Base-by-base conservation (phyloP, 495 filamentous ascomycete species). In the Penicillium cinerascens region DNA sequence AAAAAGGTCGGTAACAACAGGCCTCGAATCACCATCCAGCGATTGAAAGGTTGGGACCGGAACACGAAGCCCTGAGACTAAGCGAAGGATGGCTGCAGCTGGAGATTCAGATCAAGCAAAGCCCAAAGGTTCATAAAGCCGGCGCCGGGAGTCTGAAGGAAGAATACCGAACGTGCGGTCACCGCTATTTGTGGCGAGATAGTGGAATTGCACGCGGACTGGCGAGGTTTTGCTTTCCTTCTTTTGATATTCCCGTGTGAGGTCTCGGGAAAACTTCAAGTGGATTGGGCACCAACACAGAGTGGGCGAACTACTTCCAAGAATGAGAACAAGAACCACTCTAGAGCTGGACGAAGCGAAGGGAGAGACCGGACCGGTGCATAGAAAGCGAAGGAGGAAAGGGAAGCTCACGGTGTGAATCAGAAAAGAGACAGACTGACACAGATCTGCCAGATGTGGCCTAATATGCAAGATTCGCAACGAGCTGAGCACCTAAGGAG, bases 21-120 rank as follows among this genome's bases (percentile, higher is more conserved):
- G 49, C 59, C 65, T 69, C 65, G 65, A 72, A 71, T 72, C 62
- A 71, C 59, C 66, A 67, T 66, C 42, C 64, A 68, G 63, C 27
- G 25, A 65, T 51, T 43, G 10, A 33, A 33, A 33, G 29, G 29
- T 33, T 11, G 29, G 10, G 13, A 33, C 1, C 4, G 44, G 23
- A 51, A 63, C 25, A 67, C 58, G 42, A 48, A 59, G 47, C 44
- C 61, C 11, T 64, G 66, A 68, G 46, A 69, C 59, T 57, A 55
- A 52, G 27, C 47, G 41, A 63, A 64, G 72, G 69, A 47, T 68
- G 56, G 65, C 65, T 75, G 72, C 70, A 75, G 72, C 42, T 57
- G 42, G 40, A 51, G 56, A 56, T 42, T 63, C 51, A 62, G 44
- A 63, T 59, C 36, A 50, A 55, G 59, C 54, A 54, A 52, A 66